Base-by-base conservation (phyloP, 352 stramenopile species). In the Phytophthora pinifolia region DNA sequence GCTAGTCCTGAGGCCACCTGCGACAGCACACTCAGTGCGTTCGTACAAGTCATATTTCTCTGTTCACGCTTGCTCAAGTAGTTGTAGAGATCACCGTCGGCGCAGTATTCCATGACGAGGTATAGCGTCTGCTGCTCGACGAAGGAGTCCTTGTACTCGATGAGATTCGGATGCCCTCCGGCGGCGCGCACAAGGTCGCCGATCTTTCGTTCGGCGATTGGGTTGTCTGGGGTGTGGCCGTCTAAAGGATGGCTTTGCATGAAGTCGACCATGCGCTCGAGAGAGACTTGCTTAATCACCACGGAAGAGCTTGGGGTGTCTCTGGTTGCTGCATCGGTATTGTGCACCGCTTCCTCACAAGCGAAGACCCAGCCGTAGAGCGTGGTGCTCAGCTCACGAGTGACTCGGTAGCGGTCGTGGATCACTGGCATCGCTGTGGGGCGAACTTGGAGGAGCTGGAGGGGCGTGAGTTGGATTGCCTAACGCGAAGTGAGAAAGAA, bases 331-430 rank as follows among this genome's bases (percentile, higher is more conserved):
- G 31, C 37, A n/a, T 13, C 41, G n/a, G 9, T 10, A 22, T 10
- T 17, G 43, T n/a, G 2, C 13, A 41, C 29, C n/a, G 47, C 51
- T 46, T 84, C 74, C 12, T 76, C 58, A 34, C 71, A 81, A 33
- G 70, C 37, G 48, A 62, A 76, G 22, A 85, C 55, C 46, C 65
- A 61, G 41, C 74, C 74, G 39, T 76, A 85, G 33, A 82, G 56
- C 49, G 74, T 79, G 12, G 55, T 41, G 56, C 67, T 67, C 9
- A 83, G 47, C 43, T 68, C 53, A 14, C 59, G 49, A 34, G 63
- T 22, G 4, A 65, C 38, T 14, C 61, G 68, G 29, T 73, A 73
- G 25, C 50, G 65, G 44, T 54, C 51, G 34, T 35, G 43, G 37
- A 66, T 55, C 13, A 66, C 43, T 1, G 58, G 36, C 58, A 66